Base-by-base conservation (phyloP, 2,329 filamentous ascomycete genomes). In the Akanthomyces dipterigenus region DNA sequence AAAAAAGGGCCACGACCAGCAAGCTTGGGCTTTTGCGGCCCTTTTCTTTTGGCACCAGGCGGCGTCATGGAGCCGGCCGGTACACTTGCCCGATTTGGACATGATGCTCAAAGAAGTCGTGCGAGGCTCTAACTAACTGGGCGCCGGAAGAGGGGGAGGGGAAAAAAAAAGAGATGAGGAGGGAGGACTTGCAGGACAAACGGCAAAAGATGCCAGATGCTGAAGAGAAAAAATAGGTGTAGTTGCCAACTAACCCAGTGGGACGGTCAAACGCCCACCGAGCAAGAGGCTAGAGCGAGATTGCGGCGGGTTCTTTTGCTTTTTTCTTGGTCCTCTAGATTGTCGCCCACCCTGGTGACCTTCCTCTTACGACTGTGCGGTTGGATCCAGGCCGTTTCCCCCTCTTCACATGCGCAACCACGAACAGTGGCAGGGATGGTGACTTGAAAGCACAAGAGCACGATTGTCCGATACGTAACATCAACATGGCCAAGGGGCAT, bases 21-120 rank as follows among this genome's bases (percentile, higher is more conserved):
- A 16, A 16, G 3, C 3, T 38, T 16, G 24, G 31, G 14, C 18
- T 57, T n/a, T 28, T 28, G 9, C 36, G 36, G 36, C 36, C 54
- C 26, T 46, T 16, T 56, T 12, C 18, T 16, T 18, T 28, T n/a
- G n/a, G n/a, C n/a, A n/a, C n/a, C 40, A 18, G 54, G 40, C 54
- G 20, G 16, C 24, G 24, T 46, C 55, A 31, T 40, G 45, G 45
- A 50, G 34, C 45, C 46, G 56, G 56, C 56, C 46, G 56, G 56
- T 60, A 48, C 24, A 60, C 38, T 60, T 60, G 49, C 57, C 57
- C 48, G 48, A 60, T 60, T 53, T 54, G 57, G 57, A 46, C 57
- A 60, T 43, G 36, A 12, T 14, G 6, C 28, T n/a, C 31, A 26
- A 38, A 38, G 34, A 3, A 38, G 12, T 28, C 6, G 26, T 48